These are phyloP conservation scores for Keithomyces neogunnii DNA, from an alignment of 2,329 filamentous ascomycete genomes.

Conservation along the genomic window DNA sequence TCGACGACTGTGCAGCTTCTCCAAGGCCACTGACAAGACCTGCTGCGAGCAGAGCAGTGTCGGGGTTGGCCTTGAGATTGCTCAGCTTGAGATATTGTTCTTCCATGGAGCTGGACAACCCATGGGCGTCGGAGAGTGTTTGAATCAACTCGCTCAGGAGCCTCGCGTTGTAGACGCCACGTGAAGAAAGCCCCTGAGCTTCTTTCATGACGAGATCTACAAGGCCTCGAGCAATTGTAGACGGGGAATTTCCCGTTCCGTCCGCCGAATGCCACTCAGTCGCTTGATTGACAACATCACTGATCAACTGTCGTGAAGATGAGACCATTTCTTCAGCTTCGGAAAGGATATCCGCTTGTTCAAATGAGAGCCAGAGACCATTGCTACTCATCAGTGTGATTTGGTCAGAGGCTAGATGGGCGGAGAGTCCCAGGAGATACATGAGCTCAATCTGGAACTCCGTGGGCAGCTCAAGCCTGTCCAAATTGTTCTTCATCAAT, in stretches of 20 bases:
- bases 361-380: constrained; percentile 37
- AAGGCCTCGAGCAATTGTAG: constrained; percentile 30
- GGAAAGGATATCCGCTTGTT: constrained; percentile 22
- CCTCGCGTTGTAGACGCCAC: constrained; percentile 44
- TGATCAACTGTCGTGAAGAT: constrained; percentile 29
- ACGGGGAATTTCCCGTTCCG: constrained; percentile 20
- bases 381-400: constrained; percentile 34
- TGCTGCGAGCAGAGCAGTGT: constrained; percentile 38
- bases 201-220: constrained; percentile 36
- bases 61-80: constrained; percentile 36
- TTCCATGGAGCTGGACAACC: constrained; percentile 36
- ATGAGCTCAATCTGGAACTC: constrained; percentile 40
- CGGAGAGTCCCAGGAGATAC: constrained; percentile 40
- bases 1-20: constrained; percentile 39
- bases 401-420: constrained; percentile 46
- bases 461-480: constrained; percentile 29
- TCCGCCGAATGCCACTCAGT: constrained; percentile 28
- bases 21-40: constrained; percentile 45
- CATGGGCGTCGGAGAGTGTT: constrained; percentile 36
- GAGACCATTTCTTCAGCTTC: constrained; percentile 37
- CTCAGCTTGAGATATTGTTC: constrained; percentile 36
- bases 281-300: constrained; percentile 21
- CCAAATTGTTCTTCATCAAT: constrained; percentile 39
- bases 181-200: constrained; percentile 31
- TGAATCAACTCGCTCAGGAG: constrained; percentile 42